These are phyloP conservation scores for Xerophyta viscosa DNA, from an alignment of 106 monocot species.

Conservation along the genomic window DNA sequence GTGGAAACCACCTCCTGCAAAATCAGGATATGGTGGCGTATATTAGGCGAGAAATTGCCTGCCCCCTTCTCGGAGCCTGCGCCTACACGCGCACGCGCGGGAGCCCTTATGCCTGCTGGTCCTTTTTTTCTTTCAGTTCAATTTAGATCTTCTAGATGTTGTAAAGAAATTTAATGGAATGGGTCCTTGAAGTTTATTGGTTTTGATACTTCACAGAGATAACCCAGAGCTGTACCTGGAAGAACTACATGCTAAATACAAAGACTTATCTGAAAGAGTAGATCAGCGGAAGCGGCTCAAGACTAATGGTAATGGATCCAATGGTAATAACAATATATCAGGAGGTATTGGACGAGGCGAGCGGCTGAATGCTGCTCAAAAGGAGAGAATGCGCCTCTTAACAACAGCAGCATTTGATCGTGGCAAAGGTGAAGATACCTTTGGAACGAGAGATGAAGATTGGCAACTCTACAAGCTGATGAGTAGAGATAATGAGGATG, in stretches of 20 bases:
- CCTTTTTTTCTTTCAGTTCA: no score
- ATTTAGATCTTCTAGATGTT: no score
- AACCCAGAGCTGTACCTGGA: constrained; percentile 93
- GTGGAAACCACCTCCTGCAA: no score
- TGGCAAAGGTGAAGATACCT: constrained; percentile 95
- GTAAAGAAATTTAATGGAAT: no score
- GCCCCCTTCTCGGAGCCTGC: no score
- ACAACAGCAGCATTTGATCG: constrained; percentile 94
- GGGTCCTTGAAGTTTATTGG: no score
- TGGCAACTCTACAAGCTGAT: constrained; percentile 96
- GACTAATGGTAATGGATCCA: no score
- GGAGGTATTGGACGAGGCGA: constrained; percentile 83
- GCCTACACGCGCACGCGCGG: no score
- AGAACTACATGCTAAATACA: constrained; percentile 56
- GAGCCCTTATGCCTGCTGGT: no score
- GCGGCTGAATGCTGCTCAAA: constrained; percentile 85
- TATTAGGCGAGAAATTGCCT: no score
- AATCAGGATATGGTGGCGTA: no score
- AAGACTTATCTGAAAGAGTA: constrained; percentile 68
- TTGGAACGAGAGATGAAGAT: constrained; percentile 90
- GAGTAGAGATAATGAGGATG: constrained; percentile 91
- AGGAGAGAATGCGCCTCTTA: constrained; percentile 91
- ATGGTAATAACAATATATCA: constrained; percentile 48
- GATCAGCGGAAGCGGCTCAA: constrained; percentile 80
- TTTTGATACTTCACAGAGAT: constrained; percentile 37